Conservation (phyloP, 768 basidiomycete genomes). For the Udeniomyces megalosporus region DNA sequence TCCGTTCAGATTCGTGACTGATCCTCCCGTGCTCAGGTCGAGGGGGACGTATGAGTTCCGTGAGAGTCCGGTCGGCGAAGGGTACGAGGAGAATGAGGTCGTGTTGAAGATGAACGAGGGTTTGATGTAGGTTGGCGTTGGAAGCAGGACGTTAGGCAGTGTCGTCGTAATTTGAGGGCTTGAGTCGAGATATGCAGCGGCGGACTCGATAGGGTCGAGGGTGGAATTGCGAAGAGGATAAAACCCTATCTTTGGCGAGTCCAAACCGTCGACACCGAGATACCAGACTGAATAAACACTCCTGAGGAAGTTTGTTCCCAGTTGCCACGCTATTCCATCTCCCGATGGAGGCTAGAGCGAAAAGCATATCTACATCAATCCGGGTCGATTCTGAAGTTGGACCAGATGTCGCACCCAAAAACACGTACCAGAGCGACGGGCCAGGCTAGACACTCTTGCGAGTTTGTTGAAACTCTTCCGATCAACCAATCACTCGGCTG, state of each 20-base stretch:
- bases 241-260: slow-evolving; percentile 26
- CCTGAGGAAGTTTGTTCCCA: slow-evolving; percentile 26
- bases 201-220: background rate
- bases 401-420: no score
- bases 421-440: slow-evolving; percentile 20
- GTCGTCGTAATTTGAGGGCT: background rate
- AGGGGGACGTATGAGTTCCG: no score
- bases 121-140: background rate
- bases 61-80: background rate
- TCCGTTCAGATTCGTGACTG: background rate
- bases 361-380: background rate
- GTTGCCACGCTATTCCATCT: slow-evolving; percentile 28
- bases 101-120: slow-evolving; percentile 12
- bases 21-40: background rate
- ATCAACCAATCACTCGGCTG: slow-evolving; percentile 28
- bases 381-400: background rate
- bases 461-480: slow-evolving; percentile 19
- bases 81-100: background rate
- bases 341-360: slow-evolving; percentile 17
- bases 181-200: background rate
- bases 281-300: slow-evolving; percentile 25
- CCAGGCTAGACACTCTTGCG: slow-evolving; percentile 26
- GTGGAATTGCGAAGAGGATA: background rate
- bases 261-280: slow-evolving; percentile 24
- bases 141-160: slow-evolving; percentile 4